These are phyloP conservation scores for Cyclotella distinguenda DNA, from an alignment of 108 stramenopile species.

Conservation along the genomic window DNA sequence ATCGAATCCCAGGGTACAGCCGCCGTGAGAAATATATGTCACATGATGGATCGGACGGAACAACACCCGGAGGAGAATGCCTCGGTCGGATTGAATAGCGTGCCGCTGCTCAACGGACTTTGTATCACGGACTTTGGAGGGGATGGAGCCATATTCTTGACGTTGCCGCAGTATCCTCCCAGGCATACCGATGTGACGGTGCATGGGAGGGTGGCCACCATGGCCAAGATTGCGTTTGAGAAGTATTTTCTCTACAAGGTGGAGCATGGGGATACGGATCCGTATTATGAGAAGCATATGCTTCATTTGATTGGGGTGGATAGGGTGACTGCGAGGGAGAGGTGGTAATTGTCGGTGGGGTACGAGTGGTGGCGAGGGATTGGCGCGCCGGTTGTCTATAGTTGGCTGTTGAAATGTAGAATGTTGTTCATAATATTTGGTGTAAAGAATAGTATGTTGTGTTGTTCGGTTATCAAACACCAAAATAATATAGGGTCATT, in stretches of 20 bases:
- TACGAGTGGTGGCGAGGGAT: too few species aligned
- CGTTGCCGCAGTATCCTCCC: slow-evolving; percentile 32
- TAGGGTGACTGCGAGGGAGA: neutral
- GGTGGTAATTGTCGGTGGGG: too few species aligned
- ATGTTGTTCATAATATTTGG: too few species aligned
- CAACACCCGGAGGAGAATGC: neutral
- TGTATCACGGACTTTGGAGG: slow-evolving; percentile 47
- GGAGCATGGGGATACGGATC: slow-evolving; percentile 32
- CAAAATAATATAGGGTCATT: too few species aligned
- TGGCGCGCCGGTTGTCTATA: too few species aligned
- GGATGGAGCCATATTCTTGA: slow-evolving; percentile 33
- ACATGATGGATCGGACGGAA: slow-evolving; percentile 16
- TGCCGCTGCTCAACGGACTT: slow-evolving; percentile 21
- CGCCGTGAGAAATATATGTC: slow-evolving; percentile 24
- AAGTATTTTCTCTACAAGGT: slow-evolving; percentile 44
- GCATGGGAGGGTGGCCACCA: slow-evolving; percentile 12
- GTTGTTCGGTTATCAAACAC: too few species aligned
- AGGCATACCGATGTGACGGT: slow-evolving; percentile 29
- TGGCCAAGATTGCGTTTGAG: slow-evolving; percentile 42
- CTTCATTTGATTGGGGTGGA: slow-evolving; percentile 37
- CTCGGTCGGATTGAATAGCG: neutral
- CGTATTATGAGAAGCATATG: slow-evolving; percentile 46
- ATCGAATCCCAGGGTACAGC: slow-evolving; percentile 41
- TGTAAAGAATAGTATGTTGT: too few species aligned
- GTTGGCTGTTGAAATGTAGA: too few species aligned